Evolutionary conservation across 1,284 basidiomycete genomes (phyloP).

Genomic region (Boletus semigastroideus): DNA sequence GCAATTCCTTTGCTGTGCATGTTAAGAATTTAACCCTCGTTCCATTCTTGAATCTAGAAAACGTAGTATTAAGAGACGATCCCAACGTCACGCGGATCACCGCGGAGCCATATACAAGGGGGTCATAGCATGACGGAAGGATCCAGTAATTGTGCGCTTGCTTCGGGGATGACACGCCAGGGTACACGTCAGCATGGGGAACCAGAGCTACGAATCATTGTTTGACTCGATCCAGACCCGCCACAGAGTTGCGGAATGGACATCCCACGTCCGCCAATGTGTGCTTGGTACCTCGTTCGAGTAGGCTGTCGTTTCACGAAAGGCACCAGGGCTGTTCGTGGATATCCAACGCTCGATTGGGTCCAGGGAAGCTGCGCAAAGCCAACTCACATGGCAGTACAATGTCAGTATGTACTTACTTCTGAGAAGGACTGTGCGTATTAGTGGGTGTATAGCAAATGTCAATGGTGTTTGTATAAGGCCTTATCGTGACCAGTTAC

Average conservation of each 20-base stretch:
- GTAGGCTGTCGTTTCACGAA: background rate
- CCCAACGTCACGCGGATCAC: slow-evolving; percentile 7
- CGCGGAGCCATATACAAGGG: background rate
- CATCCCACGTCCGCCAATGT: background rate
- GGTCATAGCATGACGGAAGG: background rate
- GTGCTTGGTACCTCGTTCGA: background rate
- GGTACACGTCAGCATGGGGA: background rate
- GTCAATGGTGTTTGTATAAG: background rate
- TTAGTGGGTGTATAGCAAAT: background rate
- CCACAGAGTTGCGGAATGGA: background rate
- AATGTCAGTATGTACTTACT: no score
- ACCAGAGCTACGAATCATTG: background rate
- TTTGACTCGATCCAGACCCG: background rate
- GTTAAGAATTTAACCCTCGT: no score
- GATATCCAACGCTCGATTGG: background rate
- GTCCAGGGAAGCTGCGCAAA: background rate
- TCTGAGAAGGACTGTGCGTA: no score
- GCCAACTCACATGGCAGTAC: background rate
- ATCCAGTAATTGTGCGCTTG: background rate
- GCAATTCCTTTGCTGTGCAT: background rate
- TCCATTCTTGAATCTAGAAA: background rate
- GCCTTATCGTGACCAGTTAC: no score
- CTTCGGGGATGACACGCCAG: background rate
- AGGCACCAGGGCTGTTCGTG: background rate
- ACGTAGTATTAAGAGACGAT: background rate